Conservation (phyloP, 2,329 filamentous ascomycete species). For the Dothistroma pini region DNA sequence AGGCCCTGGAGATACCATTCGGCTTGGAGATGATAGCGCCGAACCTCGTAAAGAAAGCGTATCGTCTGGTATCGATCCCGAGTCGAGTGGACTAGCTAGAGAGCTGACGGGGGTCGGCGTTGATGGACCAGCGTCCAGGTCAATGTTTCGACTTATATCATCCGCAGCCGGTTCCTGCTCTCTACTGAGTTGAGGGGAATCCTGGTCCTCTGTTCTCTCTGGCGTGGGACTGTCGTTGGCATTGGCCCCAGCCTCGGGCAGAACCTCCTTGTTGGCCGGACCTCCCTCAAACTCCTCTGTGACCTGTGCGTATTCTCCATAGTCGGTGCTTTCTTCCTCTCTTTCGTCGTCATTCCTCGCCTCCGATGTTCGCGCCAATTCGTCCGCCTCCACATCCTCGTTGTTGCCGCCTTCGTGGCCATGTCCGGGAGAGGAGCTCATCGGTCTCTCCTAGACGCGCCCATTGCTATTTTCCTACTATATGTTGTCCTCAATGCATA, state of each 20-base stretch:
- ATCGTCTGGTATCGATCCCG: conserved; percentile 75
- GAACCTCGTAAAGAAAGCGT: conserved; percentile 73
- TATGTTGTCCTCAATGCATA: neutral
- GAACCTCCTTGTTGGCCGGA: conserved; percentile 16
- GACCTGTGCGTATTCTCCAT: conserved; percentile 11
- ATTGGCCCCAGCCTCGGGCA: conserved; percentile 5
- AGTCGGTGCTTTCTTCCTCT: conserved; percentile 19
- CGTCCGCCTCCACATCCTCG: conserved; percentile 47
- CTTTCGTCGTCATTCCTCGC: conserved; percentile 15
- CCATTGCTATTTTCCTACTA: conserved; percentile 48
- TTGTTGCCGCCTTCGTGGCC: conserved; percentile 59
- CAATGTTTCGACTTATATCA: neutral
- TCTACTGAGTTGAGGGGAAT: conserved; percentile 23
- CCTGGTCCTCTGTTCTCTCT: conserved; percentile 21
- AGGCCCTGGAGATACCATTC: conserved; percentile 60
- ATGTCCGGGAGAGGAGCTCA: conserved; percentile 66
- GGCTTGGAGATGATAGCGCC: conserved; percentile 60
- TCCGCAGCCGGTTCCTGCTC: conserved; percentile 10
- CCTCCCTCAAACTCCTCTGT: conserved; percentile 5
- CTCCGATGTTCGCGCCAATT: conserved; percentile 25
- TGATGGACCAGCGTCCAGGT: conserved; percentile 21
- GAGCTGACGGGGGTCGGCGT: conserved; percentile 28
- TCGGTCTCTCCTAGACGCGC: conserved; percentile 52
- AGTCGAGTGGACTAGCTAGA: conserved; percentile 64
- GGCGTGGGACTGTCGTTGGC: conserved; percentile 3